A percentile compares a stretch with the other conserved stretches of the same genome.
Evolutionary conservation across 2,329 filamentous ascomycete species (phyloP).

Genomic region (Colletotrichum scovillei): DNA sequence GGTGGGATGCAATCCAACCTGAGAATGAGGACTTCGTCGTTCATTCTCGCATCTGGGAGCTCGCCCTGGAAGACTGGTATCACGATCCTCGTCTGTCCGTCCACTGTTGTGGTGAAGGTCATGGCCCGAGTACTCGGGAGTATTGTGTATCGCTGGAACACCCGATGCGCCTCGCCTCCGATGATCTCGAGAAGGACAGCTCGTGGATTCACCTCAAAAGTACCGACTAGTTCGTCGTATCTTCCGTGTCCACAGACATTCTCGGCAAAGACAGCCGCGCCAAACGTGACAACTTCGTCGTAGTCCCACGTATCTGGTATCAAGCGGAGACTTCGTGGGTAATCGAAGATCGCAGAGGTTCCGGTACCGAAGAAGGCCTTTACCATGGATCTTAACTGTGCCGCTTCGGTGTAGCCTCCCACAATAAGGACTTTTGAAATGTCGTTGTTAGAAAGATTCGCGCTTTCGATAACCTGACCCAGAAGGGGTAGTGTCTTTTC

Average conservation of each 20-base stretch:
- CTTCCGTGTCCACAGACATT: neutral
- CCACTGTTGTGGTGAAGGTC: neutral
- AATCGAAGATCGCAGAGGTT: neutral
- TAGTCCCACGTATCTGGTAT: neutral
- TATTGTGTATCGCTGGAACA: neutral
- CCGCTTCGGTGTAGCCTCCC: neutral
- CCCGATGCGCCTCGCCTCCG: neutral
- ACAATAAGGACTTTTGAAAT: neutral
- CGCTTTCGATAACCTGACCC: neutral
- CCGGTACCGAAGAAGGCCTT: neutral
- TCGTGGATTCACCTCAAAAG: neutral
- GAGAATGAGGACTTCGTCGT: neutral
- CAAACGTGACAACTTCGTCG: neutral
- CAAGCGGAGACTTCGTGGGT: neutral
- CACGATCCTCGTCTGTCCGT: neutral
- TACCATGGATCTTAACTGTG: neutral
- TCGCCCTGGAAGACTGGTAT: constrained; percentile 6
- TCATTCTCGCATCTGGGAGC: neutral
- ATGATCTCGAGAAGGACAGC: neutral
- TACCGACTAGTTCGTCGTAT: neutral
- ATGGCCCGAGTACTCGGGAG: neutral
- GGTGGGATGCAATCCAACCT: neutral
- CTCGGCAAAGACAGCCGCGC: neutral
- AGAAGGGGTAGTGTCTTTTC: neutral
- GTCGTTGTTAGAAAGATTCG: neutral